Evolutionary conservation across 208 protist species (phyloP).

Genomic region (Leishmania lainsoni): DNA sequence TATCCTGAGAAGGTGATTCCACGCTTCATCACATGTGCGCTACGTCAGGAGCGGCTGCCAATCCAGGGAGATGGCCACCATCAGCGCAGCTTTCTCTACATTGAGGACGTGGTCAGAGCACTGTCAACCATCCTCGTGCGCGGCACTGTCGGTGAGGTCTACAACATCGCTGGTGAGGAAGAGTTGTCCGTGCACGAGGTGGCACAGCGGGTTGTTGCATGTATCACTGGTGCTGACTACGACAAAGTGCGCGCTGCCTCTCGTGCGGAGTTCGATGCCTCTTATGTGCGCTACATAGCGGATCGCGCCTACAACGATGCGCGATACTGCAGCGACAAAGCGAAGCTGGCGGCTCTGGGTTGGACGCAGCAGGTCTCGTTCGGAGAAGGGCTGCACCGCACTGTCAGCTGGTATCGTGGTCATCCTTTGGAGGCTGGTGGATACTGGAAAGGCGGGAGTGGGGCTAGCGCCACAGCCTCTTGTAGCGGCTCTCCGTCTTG

Average conservation of each 20-base stretch:
- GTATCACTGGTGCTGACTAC: conserved; percentile 19
- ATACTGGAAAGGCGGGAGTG: conserved; percentile 21
- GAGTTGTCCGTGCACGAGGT: conserved; percentile 72
- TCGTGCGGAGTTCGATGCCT: conserved; percentile 23
- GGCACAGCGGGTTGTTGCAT: conserved; percentile 33
- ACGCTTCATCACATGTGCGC: conserved; percentile 68
- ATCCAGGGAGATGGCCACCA: conserved; percentile 61
- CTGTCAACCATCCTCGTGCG: conserved; percentile 71
- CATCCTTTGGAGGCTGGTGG: conserved; percentile 18
- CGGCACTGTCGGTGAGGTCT: conserved; percentile 75
- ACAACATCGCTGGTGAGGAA: conserved; percentile 77
- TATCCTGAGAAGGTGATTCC: conserved; percentile 93
- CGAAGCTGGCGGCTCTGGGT: conserved; percentile 71
- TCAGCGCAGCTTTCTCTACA: conserved; percentile 70
- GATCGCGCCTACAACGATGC: conserved; percentile 90
- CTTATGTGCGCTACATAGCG: conserved; percentile 39
- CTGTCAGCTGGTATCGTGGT: conserved; percentile 58
- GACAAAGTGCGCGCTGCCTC: conserved; percentile 3
- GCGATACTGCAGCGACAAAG: conserved; percentile 75
- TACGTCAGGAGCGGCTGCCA: conserved; percentile 48
- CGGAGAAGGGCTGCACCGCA: conserved; percentile 53
- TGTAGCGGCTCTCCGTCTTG: neutral
- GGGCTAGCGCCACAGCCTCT: neutral
- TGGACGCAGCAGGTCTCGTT: conserved; percentile 67
- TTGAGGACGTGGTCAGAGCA: conserved; percentile 66